Evolutionary conservation across 352 stramenopile species (phyloP).

Genomic region (Pythium phragmiticola): DNA sequence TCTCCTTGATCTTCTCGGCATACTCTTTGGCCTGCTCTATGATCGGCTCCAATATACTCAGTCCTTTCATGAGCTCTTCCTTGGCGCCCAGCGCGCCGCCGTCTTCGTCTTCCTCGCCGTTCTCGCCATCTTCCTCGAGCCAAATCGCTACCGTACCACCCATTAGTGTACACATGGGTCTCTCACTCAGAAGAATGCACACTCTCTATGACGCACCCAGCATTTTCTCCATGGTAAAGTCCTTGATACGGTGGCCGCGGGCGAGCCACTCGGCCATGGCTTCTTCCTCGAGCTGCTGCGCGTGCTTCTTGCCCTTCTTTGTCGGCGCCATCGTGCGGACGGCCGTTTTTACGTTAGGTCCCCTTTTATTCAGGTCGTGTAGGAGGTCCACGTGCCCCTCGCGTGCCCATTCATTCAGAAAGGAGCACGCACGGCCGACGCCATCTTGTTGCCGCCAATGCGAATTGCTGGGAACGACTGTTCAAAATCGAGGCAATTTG

Average conservation of each 20-base stretch:
- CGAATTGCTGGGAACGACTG: neutral
- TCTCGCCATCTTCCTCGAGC: slow-evolving; percentile 60
- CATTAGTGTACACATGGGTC: neutral
- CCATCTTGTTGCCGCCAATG: slow-evolving; percentile 7
- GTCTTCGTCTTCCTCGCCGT: slow-evolving; percentile 43
- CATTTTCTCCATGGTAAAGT: slow-evolving; percentile 84
- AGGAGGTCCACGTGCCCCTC: too few relatives aligned
- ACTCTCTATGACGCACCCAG: slow-evolving; percentile 34
- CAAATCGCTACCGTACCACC: slow-evolving; percentile 46
- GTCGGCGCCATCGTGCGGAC: slow-evolving; percentile 21
- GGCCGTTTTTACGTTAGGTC: too few relatives aligned
- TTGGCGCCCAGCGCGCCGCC: slow-evolving; percentile 47
- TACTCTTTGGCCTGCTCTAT: slow-evolving; percentile 48
- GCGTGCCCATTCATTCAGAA: slow-evolving; percentile 4
- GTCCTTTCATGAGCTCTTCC: slow-evolving; percentile 59
- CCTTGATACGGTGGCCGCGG: slow-evolving; percentile 49
- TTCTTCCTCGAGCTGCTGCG: slow-evolving; percentile 64
- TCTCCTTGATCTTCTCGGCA: slow-evolving; percentile 37
- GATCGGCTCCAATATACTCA: slow-evolving; percentile 43
- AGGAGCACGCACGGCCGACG: neutral
- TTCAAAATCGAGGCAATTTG: too few relatives aligned
- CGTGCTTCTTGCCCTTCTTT: slow-evolving; percentile 26
- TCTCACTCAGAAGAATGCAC: neutral
- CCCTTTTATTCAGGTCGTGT: too few relatives aligned
- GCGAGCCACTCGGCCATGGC: slow-evolving; percentile 73